Conservation (phyloP, 2,329 filamentous ascomycete species). For the Drechslerella dactyloides region DNA sequence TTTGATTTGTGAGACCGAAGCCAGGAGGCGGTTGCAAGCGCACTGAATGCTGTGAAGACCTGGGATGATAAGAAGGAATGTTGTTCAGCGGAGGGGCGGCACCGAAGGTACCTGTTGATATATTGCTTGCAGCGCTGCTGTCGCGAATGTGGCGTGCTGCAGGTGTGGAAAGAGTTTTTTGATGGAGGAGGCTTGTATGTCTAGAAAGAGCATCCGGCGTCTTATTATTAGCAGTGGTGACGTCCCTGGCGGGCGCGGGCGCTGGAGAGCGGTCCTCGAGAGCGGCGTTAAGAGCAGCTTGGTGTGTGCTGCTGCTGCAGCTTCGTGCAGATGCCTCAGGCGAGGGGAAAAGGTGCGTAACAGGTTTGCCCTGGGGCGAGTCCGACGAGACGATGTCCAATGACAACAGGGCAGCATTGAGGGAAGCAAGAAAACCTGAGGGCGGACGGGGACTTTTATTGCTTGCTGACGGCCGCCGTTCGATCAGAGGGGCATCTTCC, state of each 20-base stretch:
- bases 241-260: background rate
- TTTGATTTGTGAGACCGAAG: conserved; percentile 31
- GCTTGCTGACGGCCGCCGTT: conserved; percentile 31
- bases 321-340: background rate
- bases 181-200: conserved; percentile 8
- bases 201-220: background rate
- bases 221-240: conserved; percentile 7
- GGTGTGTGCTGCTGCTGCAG: background rate
- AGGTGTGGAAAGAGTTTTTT: conserved; percentile 27
- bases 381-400: conserved; percentile 11
- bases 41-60: background rate
- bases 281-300: background rate
- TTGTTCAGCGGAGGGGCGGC: conserved; percentile 38
- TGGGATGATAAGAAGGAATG: conserved; percentile 25
- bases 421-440: conserved; percentile 27
- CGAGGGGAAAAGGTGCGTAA: conserved; percentile 3
- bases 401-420: conserved; percentile 5
- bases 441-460: conserved; percentile 47
- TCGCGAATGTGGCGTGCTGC: conserved; percentile 31
- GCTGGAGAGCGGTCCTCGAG: background rate
- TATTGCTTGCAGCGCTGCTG: background rate
- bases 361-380: conserved; percentile 15
- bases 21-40: conserved; percentile 10
- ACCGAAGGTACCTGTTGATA: background rate
- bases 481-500: conserved; percentile 32